phyloP scores from a whole-genome alignment of 768 basidiomycete species.

The Cystofilobasidium ferigula region DNA sequence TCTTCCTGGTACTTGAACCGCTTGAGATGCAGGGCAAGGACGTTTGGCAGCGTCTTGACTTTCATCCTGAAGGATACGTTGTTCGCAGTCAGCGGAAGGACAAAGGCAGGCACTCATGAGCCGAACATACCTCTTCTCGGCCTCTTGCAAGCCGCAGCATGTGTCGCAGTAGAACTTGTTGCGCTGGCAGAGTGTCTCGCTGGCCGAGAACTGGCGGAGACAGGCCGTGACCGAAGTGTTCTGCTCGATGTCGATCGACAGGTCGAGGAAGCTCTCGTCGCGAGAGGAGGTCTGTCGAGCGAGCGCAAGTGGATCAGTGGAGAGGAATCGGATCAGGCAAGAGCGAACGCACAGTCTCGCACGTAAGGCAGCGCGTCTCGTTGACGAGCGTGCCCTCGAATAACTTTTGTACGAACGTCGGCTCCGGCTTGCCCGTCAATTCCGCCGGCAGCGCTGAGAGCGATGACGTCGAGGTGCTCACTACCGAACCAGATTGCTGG shows the following conservation, averaged over 20 bases:
- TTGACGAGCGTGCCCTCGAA: conserved; percentile 92
- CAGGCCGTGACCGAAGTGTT: conserved; percentile 95
- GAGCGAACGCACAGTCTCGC: conserved; percentile 67
- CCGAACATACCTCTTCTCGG: conserved; percentile 73
- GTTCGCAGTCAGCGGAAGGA: not conserved
- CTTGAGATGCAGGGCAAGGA: conserved; percentile 91
- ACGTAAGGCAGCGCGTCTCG: conserved; percentile 93
- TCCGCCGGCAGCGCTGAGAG: not conserved
- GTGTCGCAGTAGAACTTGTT: conserved; percentile 99
- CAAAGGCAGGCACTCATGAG: not conserved
- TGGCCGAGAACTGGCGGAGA: conserved; percentile 88
- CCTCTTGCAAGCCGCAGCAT: conserved; percentile 93
- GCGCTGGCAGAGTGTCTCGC: conserved; percentile 93
- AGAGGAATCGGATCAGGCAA: not conserved
- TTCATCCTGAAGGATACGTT: conserved; percentile 70
- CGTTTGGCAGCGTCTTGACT: conserved; percentile 88
- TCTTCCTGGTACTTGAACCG: conserved; percentile 98
- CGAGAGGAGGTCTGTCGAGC: conserved; percentile 66
- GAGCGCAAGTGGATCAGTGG: not conserved
- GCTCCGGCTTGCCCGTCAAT: conserved; percentile 10
- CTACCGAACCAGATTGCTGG: not conserved
- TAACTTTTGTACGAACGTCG: conserved; percentile 75
- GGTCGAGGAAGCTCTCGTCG: conserved; percentile 90
- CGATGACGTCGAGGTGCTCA: not conserved
- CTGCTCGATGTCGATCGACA: conserved; percentile 98